These are phyloP conservation scores for Nothophoma quercina DNA, from an alignment of 2,329 filamentous ascomycete species.

Conservation along the genomic window DNA sequence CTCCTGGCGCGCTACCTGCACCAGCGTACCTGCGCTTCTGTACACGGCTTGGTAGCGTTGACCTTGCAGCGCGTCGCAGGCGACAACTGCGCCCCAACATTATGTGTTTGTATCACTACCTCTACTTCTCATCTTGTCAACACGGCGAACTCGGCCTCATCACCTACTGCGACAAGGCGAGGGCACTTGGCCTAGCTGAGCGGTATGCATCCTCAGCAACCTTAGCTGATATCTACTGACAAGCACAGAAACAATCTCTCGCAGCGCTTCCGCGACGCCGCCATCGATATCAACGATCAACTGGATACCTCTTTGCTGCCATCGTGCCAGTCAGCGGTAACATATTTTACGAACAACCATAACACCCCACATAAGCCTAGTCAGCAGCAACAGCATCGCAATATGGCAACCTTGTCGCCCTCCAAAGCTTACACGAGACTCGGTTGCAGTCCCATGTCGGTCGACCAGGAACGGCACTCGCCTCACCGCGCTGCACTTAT, in stretches of 20 bases:
- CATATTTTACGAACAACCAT: conserved; percentile 20
- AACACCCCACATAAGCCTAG: conserved; percentile 26
- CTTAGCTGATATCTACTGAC: conserved; percentile 7
- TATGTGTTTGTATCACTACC: conserved; percentile 49
- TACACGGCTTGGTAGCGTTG: neutral
- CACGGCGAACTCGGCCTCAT: conserved; percentile 42
- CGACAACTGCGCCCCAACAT: conserved; percentile 19
- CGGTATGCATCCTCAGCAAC: conserved; percentile 21
- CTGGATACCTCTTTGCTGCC: conserved; percentile 4
- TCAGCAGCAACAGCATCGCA: conserved; percentile 27
- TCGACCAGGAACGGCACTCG: conserved; percentile 1
- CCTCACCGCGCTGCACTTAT: conserved; percentile 22
- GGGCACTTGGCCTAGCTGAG: conserved; percentile 26
- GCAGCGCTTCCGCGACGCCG: conserved; percentile 19
- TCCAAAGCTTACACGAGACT: conserved; percentile 20
- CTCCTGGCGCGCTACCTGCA: neutral
- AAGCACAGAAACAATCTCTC: conserved; percentile 26
- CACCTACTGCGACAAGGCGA: conserved; percentile 44
- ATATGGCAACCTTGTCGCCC: conserved; percentile 36
- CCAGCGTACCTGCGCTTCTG: neutral
- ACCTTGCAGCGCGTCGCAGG: conserved; percentile 14
- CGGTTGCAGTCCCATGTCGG: conserved; percentile 7
- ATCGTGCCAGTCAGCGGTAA: conserved; percentile 14
- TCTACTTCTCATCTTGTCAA: conserved; percentile 42
- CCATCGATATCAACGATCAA: conserved; percentile 3